A percentile compares a stretch with the other conserved stretches of the same genome.
phyloP scores from a whole-genome alignment of 306 rosid species.

The Castanea crenata region DNA sequence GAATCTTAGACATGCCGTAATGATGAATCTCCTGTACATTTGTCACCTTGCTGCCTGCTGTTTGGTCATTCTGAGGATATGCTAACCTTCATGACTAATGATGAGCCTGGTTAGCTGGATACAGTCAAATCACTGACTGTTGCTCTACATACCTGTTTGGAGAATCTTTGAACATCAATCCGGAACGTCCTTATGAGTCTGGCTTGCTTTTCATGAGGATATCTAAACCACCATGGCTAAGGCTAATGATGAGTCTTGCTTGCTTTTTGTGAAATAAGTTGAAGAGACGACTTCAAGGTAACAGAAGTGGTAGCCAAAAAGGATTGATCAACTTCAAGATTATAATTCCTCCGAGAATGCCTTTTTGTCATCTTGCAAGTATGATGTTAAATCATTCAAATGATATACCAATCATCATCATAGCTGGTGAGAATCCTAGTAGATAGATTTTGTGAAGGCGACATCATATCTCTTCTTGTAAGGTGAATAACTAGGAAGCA shows the following conservation, averaged over 20 bases:
- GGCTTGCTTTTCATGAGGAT: conserved; percentile 15
- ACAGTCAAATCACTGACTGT: conserved; percentile 15
- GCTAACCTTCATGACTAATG: conserved; percentile 4
- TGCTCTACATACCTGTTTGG: conserved; percentile 5
- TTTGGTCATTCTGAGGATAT: conserved; percentile 5
- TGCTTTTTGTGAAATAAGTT: no score
- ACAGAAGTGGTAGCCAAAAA: conserved; percentile 11
- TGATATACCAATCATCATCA: no score
- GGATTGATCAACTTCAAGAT: conserved; percentile 4
- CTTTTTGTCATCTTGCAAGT: background rate
- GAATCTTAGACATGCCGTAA: background rate
- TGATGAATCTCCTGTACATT: background rate
- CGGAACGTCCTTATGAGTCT: conserved; percentile 23
- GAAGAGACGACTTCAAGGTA: conserved; percentile 12
- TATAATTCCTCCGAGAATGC: background rate
- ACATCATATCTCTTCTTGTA: no score
- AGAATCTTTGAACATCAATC: conserved; percentile 16
- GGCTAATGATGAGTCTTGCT: no score
- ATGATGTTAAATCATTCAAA: background rate
- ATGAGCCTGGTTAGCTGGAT: conserved; percentile 19
- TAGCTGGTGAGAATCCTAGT: no score
- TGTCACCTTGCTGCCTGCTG: background rate
- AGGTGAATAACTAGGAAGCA: no score
- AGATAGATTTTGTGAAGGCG: no score
- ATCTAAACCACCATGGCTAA: background rate